Percentiles rank a stretch among this genome's conserved stretches.
phyloP scores from a whole-genome alignment of 164 flowering plant genomes.

The Amborella trichopoda region DNA sequence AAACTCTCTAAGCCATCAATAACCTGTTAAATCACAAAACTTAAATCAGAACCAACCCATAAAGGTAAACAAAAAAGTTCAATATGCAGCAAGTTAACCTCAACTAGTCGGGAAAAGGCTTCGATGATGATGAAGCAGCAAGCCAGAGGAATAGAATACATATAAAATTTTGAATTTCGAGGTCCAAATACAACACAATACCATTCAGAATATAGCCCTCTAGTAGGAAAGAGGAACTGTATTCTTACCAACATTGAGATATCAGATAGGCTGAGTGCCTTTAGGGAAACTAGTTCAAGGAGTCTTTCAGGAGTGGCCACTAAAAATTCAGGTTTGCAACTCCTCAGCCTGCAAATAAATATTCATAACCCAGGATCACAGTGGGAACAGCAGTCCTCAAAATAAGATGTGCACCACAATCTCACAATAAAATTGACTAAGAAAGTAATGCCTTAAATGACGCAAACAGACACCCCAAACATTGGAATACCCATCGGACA shows the following conservation, averaged over 20 bases:
- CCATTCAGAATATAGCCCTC: not conserved
- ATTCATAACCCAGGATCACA: not conserved
- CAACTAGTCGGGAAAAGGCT: not conserved
- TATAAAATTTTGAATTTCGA: not conserved
- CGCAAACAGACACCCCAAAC: no score
- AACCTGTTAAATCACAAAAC: constrained; percentile 26
- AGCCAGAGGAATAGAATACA: not conserved
- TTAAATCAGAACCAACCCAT: not conserved
- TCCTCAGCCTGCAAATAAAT: constrained; percentile 36
- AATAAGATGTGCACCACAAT: not conserved
- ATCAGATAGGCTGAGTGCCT: constrained; percentile 60
- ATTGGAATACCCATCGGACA: no score
- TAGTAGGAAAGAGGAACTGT: no score
- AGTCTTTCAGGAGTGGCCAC: constrained; percentile 87
- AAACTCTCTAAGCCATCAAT: constrained; percentile 49
- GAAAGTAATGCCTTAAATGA: no score
- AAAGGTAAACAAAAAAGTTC: not conserved
- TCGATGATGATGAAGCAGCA: not conserved
- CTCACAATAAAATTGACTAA: not conserved
- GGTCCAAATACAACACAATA: not conserved
- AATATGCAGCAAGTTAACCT: not conserved
- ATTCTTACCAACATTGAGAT: constrained; percentile 66
- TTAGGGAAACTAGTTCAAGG: constrained; percentile 56
- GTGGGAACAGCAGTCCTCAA: not conserved
- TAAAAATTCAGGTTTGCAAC: constrained; percentile 91